Evolutionary conservation across 441 rosid genomes (phyloP), one percentile per base, ranked within the genome.

Genomic region (Erysimum cheiri): DNA sequence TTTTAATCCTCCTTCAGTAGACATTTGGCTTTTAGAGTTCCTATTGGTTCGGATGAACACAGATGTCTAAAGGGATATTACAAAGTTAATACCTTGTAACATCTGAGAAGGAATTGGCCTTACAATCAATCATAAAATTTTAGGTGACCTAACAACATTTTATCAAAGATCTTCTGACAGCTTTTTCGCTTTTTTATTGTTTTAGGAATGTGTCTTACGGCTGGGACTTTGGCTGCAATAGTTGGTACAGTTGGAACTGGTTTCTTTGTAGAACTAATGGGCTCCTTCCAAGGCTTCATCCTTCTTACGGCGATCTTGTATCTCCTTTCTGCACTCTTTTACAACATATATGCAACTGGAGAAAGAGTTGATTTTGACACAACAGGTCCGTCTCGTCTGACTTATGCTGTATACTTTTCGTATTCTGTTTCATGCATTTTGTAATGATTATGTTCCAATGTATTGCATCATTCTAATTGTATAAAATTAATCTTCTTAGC

Each of bases 161-260:
- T 11, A 32, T 13, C 64, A 56, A 7, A 65, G 50, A 41, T 3
- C 9, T 24, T 19, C 31, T 26, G 61, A 60, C n/a, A 1, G 12
- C 28, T 3, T 14, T 44, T 47, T 13, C 0, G 19, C 8, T 11
- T 74, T 74, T 26, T 26, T 26, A 26, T 26, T 77, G 60, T 68
- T 77, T 24, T 71, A 94, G 98, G 97, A 74, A 74, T 94, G 52
- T 83, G 97, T 56, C 88, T 88, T 64, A 87, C 99, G 35, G 97
- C 87, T 8, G 98, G 97, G 46, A 94, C 96, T 15, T 67, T 83
- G 37, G 97, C 99, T 32, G 99, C 99, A 58, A 92, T 92, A 80
- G 49, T 88, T 68, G 99, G 99, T 59, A 92, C 99, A 11, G 91
- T 94, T 67, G 98, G 99, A 80, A 84, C 93, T 74, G 98, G 97